phyloP scores from a whole-genome alignment of 768 basidiomycete genomes.

The Hericium rajendrae region DNA sequence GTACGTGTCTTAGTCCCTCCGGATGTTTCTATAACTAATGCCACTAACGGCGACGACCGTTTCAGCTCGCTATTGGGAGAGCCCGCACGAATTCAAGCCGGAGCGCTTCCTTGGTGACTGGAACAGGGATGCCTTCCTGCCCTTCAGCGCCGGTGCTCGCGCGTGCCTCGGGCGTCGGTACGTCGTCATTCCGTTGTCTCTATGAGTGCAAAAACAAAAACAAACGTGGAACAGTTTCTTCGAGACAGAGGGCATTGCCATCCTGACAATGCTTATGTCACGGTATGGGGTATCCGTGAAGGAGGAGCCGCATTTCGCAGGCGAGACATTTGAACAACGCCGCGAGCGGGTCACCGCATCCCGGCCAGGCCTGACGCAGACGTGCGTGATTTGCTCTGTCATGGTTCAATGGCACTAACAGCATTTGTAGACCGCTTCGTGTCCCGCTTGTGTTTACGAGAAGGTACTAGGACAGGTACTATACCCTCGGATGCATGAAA shows the following conservation, averaged over 20 bases:
- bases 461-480: not conserved
- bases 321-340: slow-evolving; percentile 35
- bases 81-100: slow-evolving; percentile 37
- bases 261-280: slow-evolving; percentile 35
- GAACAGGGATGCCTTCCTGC: slow-evolving; percentile 23
- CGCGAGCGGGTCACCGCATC: slow-evolving; percentile 17
- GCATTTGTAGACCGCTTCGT: slow-evolving; percentile 3
- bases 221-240: slow-evolving; percentile 27
- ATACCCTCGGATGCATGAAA: too few relatives aligned
- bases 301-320: slow-evolving; percentile 36
- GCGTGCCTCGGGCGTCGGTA: slow-evolving; percentile 16
- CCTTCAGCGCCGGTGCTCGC: slow-evolving; percentile 20
- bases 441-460: slow-evolving; percentile 13
- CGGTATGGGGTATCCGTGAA: slow-evolving; percentile 38
- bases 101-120: slow-evolving; percentile 25
- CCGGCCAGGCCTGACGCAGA: not conserved
- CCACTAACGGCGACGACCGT: not conserved
- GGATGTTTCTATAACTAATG: not conserved
- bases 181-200: not conserved
- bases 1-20: slow-evolving; percentile 17
- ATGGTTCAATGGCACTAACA: not conserved
- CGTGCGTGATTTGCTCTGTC: not conserved
- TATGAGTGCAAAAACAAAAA: not conserved
- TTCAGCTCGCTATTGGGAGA: slow-evolving; percentile 45
- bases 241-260: slow-evolving; percentile 39